These are phyloP conservation scores for Pyrenochaeta sp. DNA, from an alignment of 2,329 filamentous ascomycete species.

Conservation along the genomic window DNA sequence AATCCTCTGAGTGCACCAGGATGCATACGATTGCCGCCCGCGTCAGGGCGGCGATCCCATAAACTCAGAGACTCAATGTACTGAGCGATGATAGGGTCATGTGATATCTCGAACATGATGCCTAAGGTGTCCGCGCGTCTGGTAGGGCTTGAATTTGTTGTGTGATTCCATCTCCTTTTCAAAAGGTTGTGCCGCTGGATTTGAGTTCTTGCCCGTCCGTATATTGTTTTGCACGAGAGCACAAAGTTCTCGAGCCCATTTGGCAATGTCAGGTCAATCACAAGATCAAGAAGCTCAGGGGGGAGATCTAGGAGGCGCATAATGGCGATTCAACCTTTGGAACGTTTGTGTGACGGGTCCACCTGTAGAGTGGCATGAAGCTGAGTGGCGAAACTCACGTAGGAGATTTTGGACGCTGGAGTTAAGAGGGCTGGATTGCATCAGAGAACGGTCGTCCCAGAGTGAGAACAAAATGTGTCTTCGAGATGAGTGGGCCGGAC, in stretches of 20 bases:
- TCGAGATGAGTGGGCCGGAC: not conserved
- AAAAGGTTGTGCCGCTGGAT: conserved; percentile 40
- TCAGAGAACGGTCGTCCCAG: not conserved
- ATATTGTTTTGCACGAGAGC: conserved; percentile 40
- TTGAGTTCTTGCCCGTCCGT: conserved; percentile 34
- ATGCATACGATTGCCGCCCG: not conserved
- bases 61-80: conserved; percentile 41
- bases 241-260: conserved; percentile 40
- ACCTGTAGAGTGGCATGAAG: not conserved
- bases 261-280: conserved; percentile 39
- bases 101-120: conserved; percentile 37
- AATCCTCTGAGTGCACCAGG: conserved; percentile 16
- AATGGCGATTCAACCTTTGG: not conserved
- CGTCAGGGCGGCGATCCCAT: conserved; percentile 28
- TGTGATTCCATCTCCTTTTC: conserved; percentile 33
- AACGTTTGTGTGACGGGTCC: not conserved
- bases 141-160: conserved; percentile 21
- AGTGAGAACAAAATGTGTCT: not conserved
- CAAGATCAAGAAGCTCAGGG: conserved; percentile 42
- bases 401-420: not conserved
- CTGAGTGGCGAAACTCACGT: not conserved
- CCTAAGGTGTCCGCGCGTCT: conserved; percentile 31
- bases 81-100: conserved; percentile 36
- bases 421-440: not conserved
- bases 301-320: conserved; percentile 47